A percentile compares a stretch with the other conserved stretches of the same genome.
These are phyloP conservation scores for Mariannaea sp. DNA, from an alignment of 2,329 filamentous ascomycete genomes.

Conservation along the genomic window DNA sequence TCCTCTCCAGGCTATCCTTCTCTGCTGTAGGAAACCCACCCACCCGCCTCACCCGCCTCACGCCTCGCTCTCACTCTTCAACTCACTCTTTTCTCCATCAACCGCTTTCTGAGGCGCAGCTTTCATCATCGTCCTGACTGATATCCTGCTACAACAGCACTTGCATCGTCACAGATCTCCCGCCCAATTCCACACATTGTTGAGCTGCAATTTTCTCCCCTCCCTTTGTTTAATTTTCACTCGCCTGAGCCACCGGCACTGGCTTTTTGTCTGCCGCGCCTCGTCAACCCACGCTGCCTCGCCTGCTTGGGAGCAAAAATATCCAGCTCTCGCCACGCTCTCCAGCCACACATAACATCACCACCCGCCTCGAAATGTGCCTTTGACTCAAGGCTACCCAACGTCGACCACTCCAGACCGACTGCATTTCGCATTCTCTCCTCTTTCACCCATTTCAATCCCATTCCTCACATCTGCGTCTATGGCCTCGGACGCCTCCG, in stretches of 20 bases:
- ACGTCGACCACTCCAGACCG: conserved; percentile 32
- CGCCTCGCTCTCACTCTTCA: conserved; percentile 11
- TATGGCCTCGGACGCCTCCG: conserved; percentile 61
- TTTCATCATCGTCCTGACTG: conserved; percentile 17
- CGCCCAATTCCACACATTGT: conserved; percentile 22
- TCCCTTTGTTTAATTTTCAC: too few species aligned
- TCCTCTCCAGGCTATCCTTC: conserved; percentile 9
- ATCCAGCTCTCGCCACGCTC: conserved; percentile 51
- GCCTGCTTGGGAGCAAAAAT: conserved; percentile 30
- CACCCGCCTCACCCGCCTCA: conserved; percentile 21
- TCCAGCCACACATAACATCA: conserved; percentile 48
- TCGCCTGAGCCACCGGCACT: conserved; percentile 31
- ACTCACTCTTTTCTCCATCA: conserved; percentile 17
- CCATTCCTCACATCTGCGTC: conserved; percentile 32
- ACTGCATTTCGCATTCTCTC: conserved; percentile 30
- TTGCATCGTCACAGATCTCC: conserved; percentile 21
- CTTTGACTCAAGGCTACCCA: conserved; percentile 37
- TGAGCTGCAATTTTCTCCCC: conserved; percentile 32
- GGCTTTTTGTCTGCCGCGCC: conserved; percentile 28
- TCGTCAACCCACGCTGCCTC: conserved; percentile 29
- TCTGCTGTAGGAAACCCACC: conserved; percentile 7
- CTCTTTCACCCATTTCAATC: conserved; percentile 27
- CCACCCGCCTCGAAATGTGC: conserved; percentile 45
- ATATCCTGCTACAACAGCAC: conserved; percentile 10
- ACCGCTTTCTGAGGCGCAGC: conserved; percentile 7